Percentiles rank a stretch among this genome's conserved stretches.
phyloP scores from a whole-genome alignment of 164 flowering plant species.

The Nymphaea thermarum region DNA sequence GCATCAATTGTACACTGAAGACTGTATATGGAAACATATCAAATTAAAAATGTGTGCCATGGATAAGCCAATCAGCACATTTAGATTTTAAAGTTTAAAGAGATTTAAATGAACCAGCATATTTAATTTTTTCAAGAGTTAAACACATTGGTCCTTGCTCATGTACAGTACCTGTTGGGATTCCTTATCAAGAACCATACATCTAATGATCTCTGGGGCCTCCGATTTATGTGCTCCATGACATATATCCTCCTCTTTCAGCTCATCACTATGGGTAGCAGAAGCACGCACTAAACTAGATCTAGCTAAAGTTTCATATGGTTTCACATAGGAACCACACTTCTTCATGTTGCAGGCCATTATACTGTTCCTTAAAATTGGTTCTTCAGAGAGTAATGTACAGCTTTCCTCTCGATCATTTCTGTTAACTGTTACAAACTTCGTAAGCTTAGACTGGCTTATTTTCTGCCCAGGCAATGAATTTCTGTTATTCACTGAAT shows the following conservation, averaged over 20 bases:
- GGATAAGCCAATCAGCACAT: too few species aligned
- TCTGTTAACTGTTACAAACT: conserved; percentile 56
- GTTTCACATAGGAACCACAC: neutral
- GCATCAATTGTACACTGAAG: too few species aligned
- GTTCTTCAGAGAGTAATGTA: conserved; percentile 56
- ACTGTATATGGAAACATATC: too few species aligned
- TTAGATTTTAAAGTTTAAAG: too few species aligned
- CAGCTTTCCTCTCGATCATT: conserved; percentile 52
- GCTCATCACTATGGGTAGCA: conserved; percentile 3
- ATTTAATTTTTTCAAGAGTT: too few species aligned
- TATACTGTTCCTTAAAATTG: conserved; percentile 57
- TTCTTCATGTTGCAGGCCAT: conserved; percentile 20
- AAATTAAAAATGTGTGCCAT: too few species aligned
- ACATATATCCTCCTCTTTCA: conserved; percentile 14
- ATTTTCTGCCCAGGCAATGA: conserved; percentile 20
- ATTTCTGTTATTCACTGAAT: conserved; percentile 7
- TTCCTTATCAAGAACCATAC: conserved; percentile 10
- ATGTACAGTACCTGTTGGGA: conserved; percentile 23
- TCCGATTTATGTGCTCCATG: conserved; percentile 10
- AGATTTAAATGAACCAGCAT: too few species aligned
- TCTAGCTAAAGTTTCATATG: neutral
- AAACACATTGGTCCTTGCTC: too few species aligned
- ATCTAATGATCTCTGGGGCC: conserved; percentile 12
- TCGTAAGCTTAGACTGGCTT: conserved; percentile 51
- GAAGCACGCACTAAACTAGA: neutral